Evolutionary conservation across 2,329 filamentous ascomycete genomes (phyloP).

Genomic region (Pleoardoris graminearum): DNA sequence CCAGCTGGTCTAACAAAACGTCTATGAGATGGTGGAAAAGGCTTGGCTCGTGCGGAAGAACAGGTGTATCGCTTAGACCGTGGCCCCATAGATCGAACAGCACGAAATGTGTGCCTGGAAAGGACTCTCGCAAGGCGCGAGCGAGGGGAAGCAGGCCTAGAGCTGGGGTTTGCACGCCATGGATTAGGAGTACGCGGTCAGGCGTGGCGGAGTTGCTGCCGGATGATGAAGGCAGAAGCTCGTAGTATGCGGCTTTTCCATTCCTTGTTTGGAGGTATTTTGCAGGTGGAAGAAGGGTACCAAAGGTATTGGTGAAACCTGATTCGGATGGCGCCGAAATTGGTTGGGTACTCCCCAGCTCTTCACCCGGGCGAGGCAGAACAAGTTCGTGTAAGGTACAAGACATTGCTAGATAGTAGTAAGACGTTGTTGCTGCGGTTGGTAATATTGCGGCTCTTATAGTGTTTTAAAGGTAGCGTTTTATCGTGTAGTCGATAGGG

Average conservation of each 20-base stretch:
- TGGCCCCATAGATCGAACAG: constrained; percentile 59
- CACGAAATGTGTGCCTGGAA: constrained; percentile 47
- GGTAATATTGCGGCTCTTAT: background rate
- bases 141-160: constrained; percentile 54
- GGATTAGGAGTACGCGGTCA: constrained; percentile 50
- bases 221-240: constrained; percentile 40
- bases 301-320: constrained; percentile 46
- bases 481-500: background rate
- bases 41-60: constrained; percentile 45
- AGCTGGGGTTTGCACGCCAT: constrained; percentile 57
- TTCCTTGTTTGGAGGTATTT: constrained; percentile 36
- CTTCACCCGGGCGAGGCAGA: constrained; percentile 32
- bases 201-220: constrained; percentile 19
- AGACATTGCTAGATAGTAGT: constrained; percentile 8
- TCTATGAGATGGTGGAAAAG: constrained; percentile 53
- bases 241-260: constrained; percentile 50
- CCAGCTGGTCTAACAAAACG: constrained; percentile 45
- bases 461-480: background rate
- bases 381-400: constrained; percentile 11
- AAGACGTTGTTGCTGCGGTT: background rate
- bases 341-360: constrained; percentile 11
- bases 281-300: constrained; percentile 46
- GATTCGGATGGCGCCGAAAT: constrained; percentile 45
- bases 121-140: constrained; percentile 37
- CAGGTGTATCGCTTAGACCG: constrained; percentile 55